These are phyloP conservation scores for Fusarium sp. DNA, from an alignment of 2,329 filamentous ascomycete genomes.

Conservation along the genomic window DNA sequence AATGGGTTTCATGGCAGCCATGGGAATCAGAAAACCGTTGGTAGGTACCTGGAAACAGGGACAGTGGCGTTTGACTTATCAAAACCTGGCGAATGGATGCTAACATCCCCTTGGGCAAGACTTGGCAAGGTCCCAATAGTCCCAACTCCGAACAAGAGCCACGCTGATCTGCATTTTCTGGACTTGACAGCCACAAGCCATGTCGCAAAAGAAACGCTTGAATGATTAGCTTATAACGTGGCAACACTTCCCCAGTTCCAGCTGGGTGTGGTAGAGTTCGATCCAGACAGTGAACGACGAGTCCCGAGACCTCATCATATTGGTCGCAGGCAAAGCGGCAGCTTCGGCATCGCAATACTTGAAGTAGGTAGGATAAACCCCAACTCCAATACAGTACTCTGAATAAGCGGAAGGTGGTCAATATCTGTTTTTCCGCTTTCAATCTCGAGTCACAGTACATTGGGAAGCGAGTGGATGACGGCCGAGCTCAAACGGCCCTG, in stretches of 20 bases:
- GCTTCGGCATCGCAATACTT: conserved; percentile 6
- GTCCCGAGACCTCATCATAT: conserved; percentile 6
- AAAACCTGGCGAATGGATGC: conserved; percentile 20
- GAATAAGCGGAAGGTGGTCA: conserved; percentile 1
- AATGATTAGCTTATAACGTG: conserved; percentile 24
- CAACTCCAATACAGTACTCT: conserved; percentile 2
- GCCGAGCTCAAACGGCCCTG: conserved; percentile 32
- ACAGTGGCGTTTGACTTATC: conserved; percentile 43
- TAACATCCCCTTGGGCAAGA: conserved; percentile 19
- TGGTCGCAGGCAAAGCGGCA: conserved; percentile 1
- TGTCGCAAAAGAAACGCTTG: conserved; percentile 10
- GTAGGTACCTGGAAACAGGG: conserved; percentile 25
- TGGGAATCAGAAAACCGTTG: conserved; percentile 6
- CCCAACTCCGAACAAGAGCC: conserved; percentile 21
- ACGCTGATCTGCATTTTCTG: conserved; percentile 22
- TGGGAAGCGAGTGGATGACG: conserved; percentile 29
- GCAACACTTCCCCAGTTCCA: conserved; percentile 20
- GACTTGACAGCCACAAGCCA: conserved; percentile 14
- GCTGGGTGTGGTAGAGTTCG: conserved; percentile 28
- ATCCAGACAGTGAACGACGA: conserved; percentile 20
- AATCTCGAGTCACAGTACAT: conserved; percentile 4
- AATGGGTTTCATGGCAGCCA: conserved; percentile 6
- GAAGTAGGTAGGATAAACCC: conserved; percentile 12
- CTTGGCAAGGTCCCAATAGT: conserved; percentile 21
- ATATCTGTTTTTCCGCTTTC: neutral